phyloP scores from a whole-genome alignment of 768 basidiomycete genomes.

The Tephrocybe rancida region DNA sequence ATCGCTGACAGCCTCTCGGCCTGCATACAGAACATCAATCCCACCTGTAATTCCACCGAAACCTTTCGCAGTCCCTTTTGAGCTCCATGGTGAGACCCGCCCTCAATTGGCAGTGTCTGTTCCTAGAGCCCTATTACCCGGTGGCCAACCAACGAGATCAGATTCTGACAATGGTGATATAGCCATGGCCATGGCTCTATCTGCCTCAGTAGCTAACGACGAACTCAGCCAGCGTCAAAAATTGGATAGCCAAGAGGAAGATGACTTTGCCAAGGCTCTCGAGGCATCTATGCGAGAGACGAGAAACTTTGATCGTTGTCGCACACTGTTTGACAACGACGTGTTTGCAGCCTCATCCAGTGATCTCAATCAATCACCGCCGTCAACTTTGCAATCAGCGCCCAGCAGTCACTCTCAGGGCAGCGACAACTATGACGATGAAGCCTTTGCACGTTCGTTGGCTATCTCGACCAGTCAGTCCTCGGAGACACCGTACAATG shows the following conservation, averaged over 20 bases:
- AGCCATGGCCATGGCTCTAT: conserved; percentile 48
- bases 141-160: conserved; percentile 19
- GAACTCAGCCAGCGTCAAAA: conserved; percentile 34
- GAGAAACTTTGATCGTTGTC: neutral
- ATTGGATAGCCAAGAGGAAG: conserved; percentile 55
- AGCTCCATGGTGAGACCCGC: neutral
- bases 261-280: conserved; percentile 66
- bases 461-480: neutral
- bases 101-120: neutral
- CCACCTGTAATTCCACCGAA: conserved; percentile 45
- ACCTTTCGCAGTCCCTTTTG: conserved; percentile 21
- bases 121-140: conserved; percentile 1
- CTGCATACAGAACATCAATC: conserved; percentile 13
- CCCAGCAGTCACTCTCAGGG: neutral
- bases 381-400: neutral
- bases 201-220: conserved; percentile 45
- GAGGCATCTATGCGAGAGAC: conserved; percentile 45
- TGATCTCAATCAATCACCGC: neutral
- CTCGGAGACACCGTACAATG: too few relatives aligned
- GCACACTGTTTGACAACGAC: conserved; percentile 9
- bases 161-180: conserved; percentile 40
- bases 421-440: conserved; percentile 4
- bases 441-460: conserved; percentile 22
- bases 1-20: conserved; percentile 3
- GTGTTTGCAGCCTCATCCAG: conserved; percentile 26